Evolutionary conservation across 768 basidiomycete species (phyloP).

Genomic region (Agaricus bisporus): DNA sequence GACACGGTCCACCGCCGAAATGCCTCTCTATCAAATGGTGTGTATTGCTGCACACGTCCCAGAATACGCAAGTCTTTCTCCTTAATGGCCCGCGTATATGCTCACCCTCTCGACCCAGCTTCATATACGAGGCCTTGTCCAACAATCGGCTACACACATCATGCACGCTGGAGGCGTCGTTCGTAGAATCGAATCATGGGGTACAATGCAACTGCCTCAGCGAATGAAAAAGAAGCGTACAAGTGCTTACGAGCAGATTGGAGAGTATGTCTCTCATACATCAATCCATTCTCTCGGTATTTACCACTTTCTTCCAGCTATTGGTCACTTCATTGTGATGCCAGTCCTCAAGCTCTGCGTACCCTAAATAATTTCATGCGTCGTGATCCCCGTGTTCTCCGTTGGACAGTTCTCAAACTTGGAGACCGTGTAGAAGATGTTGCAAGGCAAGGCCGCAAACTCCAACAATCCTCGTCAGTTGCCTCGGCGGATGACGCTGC

Average conservation of each 20-base stretch:
- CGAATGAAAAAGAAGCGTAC: conserved; percentile 61
- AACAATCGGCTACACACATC: conserved; percentile 63
- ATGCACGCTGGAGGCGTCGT: conserved; percentile 78
- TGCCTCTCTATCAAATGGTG: conserved; percentile 87
- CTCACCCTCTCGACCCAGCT: conserved; percentile 35
- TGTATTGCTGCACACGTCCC: conserved; percentile 75
- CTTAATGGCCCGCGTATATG: neutral
- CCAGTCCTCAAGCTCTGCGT: conserved; percentile 64
- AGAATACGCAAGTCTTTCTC: conserved; percentile 53
- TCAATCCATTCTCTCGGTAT: neutral
- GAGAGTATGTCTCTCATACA: conserved; percentile 59
- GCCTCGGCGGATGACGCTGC: conserved; percentile 22
- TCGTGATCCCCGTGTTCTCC: conserved; percentile 75
- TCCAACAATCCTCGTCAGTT: conserved; percentile 7
- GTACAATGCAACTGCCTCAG: conserved; percentile 67
- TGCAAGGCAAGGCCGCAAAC: conserved; percentile 43
- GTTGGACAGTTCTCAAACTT: conserved; percentile 76
- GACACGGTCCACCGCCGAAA: conserved; percentile 24
- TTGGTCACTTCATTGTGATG: conserved; percentile 90
- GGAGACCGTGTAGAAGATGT: conserved; percentile 71
- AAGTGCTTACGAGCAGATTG: conserved; percentile 38
- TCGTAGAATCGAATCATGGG: conserved; percentile 70
- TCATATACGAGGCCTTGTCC: conserved; percentile 71
- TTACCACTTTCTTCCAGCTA: conserved; percentile 43
- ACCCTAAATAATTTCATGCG: conserved; percentile 64